These are phyloP conservation scores for Hyphodiscus hymeniophilus DNA, from an alignment of 495 filamentous ascomycete genomes.

Conservation along the genomic window DNA sequence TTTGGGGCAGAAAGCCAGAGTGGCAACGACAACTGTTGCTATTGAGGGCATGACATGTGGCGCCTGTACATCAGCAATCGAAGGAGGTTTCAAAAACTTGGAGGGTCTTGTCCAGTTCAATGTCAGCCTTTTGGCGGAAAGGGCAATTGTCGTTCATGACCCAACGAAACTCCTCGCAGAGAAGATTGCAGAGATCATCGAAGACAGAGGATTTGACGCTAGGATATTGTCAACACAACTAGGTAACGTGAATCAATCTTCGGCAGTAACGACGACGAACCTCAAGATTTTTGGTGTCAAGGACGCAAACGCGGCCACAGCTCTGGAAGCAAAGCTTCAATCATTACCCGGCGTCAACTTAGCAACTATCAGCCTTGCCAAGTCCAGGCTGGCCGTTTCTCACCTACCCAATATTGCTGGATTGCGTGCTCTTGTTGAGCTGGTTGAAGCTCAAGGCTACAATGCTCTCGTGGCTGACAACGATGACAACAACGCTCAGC, in stretches of 20 bases:
- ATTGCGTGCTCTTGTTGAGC: constrained; percentile 72
- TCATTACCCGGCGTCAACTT: constrained; percentile 61
- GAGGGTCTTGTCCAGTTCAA: constrained; percentile 81
- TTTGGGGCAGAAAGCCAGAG: constrained; percentile 6
- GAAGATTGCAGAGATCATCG: constrained; percentile 78
- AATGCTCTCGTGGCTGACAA: constrained; percentile 86
- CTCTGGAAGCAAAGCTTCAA: constrained; percentile 61
- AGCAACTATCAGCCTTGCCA: constrained; percentile 61
- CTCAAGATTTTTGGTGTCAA: constrained; percentile 79
- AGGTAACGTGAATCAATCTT: constrained; percentile 35
- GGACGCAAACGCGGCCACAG: constrained; percentile 58
- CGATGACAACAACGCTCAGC: constrained; percentile 93
- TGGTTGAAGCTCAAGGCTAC: constrained; percentile 69
- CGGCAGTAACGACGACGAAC: constrained; percentile 46
- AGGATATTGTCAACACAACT: constrained; percentile 56
- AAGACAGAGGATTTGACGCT: constrained; percentile 91
- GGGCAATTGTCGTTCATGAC: constrained; percentile 84
- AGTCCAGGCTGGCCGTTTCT: constrained; percentile 58
- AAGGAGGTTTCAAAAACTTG: constrained; percentile 66
- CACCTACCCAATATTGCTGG: constrained; percentile 66
- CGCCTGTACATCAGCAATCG: constrained; percentile 85
- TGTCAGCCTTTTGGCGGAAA: constrained; percentile 86
- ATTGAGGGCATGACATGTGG: constrained; percentile 98
- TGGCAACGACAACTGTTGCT: constrained; percentile 71
- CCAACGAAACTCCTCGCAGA: constrained; percentile 55